Percentiles rank a stretch among this genome's conserved stretches.
These are phyloP conservation scores for Lithohypha guttulata DNA, from an alignment of 2,329 filamentous ascomycete genomes.

Conservation along the genomic window DNA sequence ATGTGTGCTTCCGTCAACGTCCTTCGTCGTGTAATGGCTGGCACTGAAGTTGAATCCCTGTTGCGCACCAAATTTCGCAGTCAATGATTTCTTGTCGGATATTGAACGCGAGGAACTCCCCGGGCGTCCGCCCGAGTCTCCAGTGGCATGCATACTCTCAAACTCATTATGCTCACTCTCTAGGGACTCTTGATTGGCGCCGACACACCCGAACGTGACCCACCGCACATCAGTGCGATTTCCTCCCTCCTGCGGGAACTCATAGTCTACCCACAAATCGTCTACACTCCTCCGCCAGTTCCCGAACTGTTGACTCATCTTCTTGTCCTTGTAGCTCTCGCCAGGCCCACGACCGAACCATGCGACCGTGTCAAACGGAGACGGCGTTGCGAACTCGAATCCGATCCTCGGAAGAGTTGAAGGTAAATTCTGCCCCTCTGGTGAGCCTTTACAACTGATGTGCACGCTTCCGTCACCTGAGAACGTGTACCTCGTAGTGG, in stretches of 20 bases:
- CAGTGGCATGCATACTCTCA: not conserved
- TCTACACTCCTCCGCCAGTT: conserved; percentile 35
- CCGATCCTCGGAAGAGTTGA: conserved; percentile 48
- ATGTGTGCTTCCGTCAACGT: conserved; percentile 50
- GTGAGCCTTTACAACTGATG: conserved; percentile 30
- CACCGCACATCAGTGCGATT: conserved; percentile 53
- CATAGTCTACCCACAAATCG: conserved; percentile 48
- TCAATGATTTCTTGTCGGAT: not conserved
- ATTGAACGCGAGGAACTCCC: not conserved
- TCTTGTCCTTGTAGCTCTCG: conserved; percentile 58
- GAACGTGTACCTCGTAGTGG: conserved; percentile 22
- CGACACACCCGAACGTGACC: conserved; percentile 30
- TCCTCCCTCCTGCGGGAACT: conserved; percentile 58
- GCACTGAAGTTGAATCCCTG: conserved; percentile 45
- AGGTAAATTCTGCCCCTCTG: conserved; percentile 7
- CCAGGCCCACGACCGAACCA: conserved; percentile 58
- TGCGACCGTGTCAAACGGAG: conserved; percentile 36
- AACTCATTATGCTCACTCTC: not conserved
- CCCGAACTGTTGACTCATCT: conserved; percentile 45
- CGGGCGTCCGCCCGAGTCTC: not conserved
- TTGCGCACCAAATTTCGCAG: conserved; percentile 10
- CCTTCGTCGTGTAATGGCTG: conserved; percentile 42
- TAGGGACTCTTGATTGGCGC: not conserved
- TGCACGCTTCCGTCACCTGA: conserved; percentile 32
- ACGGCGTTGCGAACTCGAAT: conserved; percentile 43